Conservation (phyloP, 495 filamentous ascomycete species). For the Collariella sp. region DNA sequence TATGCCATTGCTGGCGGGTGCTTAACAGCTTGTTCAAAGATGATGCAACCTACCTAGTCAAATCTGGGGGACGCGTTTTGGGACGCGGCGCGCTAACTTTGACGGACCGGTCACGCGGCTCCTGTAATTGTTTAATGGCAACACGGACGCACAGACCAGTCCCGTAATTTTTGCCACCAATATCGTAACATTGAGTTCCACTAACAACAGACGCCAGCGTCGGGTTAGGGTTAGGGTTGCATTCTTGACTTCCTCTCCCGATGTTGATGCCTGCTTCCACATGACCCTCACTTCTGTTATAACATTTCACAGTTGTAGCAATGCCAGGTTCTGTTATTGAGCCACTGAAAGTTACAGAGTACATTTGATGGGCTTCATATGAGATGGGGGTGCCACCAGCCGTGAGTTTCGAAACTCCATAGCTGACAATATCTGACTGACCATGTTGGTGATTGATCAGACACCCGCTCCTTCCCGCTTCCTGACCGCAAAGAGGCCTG, state of each 20-base stretch:
- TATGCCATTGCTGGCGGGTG: background rate
- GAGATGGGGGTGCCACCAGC: constrained; percentile 7
- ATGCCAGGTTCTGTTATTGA: too few relatives aligned
- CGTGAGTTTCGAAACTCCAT: background rate
- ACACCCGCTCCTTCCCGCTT: constrained; percentile 38
- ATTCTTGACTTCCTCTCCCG: too few relatives aligned
- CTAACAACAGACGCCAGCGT: background rate
- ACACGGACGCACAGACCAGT: background rate
- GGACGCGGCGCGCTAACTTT: constrained; percentile 7
- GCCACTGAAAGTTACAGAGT: background rate
- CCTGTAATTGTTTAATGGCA: constrained; percentile 1
- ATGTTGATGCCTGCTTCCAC: background rate
- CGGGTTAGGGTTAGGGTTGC: constrained; percentile 1
- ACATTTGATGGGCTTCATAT: too few relatives aligned
- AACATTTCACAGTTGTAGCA: too few relatives aligned
- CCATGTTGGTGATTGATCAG: constrained; percentile 22
- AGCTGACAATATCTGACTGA: background rate
- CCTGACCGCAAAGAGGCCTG: constrained; percentile 28
- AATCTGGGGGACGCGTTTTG: constrained; percentile 2
- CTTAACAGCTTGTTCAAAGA: background rate
- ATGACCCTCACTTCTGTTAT: background rate
- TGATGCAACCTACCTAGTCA: background rate
- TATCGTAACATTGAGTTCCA: background rate
- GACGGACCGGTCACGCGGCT: constrained; percentile 1
- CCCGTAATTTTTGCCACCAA: background rate